A percentile compares a stretch with the other conserved stretches of the same genome.
phyloP scores from a whole-genome alignment of 345 rosid genomes.

The Ceriops tagal region DNA sequence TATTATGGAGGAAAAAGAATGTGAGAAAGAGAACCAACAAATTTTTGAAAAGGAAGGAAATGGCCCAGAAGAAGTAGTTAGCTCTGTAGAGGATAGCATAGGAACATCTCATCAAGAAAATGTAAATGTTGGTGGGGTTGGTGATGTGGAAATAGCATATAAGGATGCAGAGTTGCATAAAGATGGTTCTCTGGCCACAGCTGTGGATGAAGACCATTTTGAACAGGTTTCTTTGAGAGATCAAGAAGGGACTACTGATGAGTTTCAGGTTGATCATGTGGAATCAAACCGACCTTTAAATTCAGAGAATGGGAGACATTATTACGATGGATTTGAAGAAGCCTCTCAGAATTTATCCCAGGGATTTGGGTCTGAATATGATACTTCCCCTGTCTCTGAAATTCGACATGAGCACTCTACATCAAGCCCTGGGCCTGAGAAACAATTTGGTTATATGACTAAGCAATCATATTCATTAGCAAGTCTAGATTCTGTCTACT shows the following conservation, averaged over 20 bases:
- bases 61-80: conserved; percentile 22
- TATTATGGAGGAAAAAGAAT: conserved; percentile 74
- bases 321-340: conserved; percentile 35
- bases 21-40: conserved; percentile 46
- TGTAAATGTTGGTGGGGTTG: conserved; percentile 23
- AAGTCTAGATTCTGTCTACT: conserved; percentile 50
- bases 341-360: conserved; percentile 28
- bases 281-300: conserved; percentile 37
- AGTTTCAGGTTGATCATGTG: conserved; percentile 23
- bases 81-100: conserved; percentile 32
- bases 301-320: conserved; percentile 44
- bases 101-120: conserved; percentile 39
- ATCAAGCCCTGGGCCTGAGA: conserved; percentile 60
- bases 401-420: conserved; percentile 36
- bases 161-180: conserved; percentile 28
- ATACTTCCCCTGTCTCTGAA: conserved; percentile 43
- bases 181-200: conserved; percentile 29
- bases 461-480: conserved; percentile 49
- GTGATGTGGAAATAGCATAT: conserved; percentile 22
- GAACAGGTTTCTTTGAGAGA: conserved; percentile 78
- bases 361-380: conserved; percentile 29
- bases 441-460: conserved; percentile 33
- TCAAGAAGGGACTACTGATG: conserved; percentile 46
- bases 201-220: conserved; percentile 62
- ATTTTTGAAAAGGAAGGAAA: conserved; percentile 25